Evolutionary conservation across 106 monocot genomes (phyloP).

Genomic region (Dactylorhiza incarnata): DNA sequence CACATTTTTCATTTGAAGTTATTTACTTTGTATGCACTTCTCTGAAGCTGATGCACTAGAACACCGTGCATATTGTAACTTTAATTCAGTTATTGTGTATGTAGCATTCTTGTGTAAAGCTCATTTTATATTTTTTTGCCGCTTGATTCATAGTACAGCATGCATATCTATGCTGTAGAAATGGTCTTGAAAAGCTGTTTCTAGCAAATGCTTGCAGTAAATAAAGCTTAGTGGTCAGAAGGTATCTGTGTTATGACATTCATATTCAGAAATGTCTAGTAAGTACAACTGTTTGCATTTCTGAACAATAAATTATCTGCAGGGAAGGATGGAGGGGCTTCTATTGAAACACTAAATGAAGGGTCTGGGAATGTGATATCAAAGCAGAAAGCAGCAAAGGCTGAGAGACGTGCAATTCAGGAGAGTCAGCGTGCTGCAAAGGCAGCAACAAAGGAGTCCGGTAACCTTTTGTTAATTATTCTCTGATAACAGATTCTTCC

Average conservation of each 20-base stretch:
- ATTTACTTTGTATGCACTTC: background rate
- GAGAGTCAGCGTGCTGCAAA: constrained; percentile 80
- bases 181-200: too few species aligned
- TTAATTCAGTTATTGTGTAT: background rate
- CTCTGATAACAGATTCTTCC: background rate
- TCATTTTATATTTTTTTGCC: background rate
- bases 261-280: background rate
- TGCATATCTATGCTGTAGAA: too few species aligned
- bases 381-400: constrained; percentile 64
- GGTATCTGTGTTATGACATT: background rate
- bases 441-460: constrained; percentile 53
- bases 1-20: background rate
- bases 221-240: too few species aligned
- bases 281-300: background rate
- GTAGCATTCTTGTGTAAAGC: background rate
- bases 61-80: background rate
- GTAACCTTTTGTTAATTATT: constrained; percentile 21
- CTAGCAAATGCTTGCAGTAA: too few species aligned
- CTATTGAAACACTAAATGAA: constrained; percentile 34
- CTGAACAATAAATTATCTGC: constrained; percentile 7
- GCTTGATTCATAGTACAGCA: background rate
- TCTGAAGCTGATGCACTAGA: background rate
- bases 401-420: constrained; percentile 75
- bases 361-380: constrained; percentile 20
- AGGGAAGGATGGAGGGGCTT: constrained; percentile 38